Evolutionary conservation across 805 yeast species (phyloP), one percentile per base, ranked within the genome.

Genomic region (Hanseniaspora lindneri): DNA sequence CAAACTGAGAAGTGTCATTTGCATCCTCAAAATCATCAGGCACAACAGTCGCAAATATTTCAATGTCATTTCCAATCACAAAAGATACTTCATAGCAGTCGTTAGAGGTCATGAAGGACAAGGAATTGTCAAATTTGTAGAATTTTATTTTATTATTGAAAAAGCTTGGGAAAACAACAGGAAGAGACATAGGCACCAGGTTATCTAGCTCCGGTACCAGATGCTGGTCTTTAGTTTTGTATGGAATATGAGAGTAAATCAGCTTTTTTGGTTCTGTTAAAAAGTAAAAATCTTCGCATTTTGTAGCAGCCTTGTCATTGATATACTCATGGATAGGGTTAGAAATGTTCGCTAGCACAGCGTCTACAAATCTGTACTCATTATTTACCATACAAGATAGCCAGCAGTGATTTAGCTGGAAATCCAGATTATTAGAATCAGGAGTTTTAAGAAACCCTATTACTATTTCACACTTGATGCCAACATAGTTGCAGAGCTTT

Each of bases 171-270:
- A 86, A 83, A n/a, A 81, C 76, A 27, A 94, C 74, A 0, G 98
- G 98, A 42, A 89, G 67, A 40, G 86, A 76, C 51, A 85, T 71
- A 14, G 92, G 88, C 20, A 81, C 76, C 54, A 77, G 72, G 30
- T 83, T 81, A 53, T 84, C 88, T 52, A 89, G 67, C 2, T 94
- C 84, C 3, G 96, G 97, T 27, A 76, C 72, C 19, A 89, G 75
- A 64, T 84, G 95, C 63, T 92, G 98, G 54, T 83, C 80, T 52
- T 76, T 80, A 37, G 76, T 76, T 51, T 77, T 77, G 16, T 77
- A 71, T 13, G 98, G 97, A 41, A 86, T 77, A 62, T 92, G 98
- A 0, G 96, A 83, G 53, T 80, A 81, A 14, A 92, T 75, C 36
- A 86, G 60, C 50, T 78, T 75, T 48, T 79, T 64, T 1, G 98